These are phyloP conservation scores for Paracoccidioides brasiliensis DNA, from an alignment of 2,329 filamentous ascomycete species.

Conservation along the genomic window DNA sequence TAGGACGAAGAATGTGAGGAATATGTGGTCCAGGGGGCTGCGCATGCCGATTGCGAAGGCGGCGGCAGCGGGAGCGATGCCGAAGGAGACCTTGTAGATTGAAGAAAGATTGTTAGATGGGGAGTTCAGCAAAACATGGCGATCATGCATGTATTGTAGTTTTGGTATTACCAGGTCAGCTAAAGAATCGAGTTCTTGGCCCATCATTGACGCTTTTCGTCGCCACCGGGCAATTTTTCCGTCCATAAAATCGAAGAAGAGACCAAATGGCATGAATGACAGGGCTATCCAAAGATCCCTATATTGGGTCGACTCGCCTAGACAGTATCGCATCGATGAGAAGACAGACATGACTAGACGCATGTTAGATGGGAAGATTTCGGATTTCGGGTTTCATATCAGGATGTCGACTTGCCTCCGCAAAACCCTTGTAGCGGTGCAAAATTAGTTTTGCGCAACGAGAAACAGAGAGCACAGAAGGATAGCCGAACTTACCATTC, in stretches of 20 bases:
- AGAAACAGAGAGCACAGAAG: neutral
- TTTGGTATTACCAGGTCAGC: conserved; percentile 65
- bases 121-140: neutral
- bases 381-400: conserved; percentile 1
- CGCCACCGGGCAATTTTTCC: conserved; percentile 93
- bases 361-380: neutral
- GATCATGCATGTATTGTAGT: neutral
- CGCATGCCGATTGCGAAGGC: conserved; percentile 84
- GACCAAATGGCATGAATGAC: conserved; percentile 73
- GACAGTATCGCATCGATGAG: conserved; percentile 84
- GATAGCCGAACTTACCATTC: conserved; percentile 27
- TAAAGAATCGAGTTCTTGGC: conserved; percentile 89
- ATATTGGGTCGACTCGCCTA: conserved; percentile 53
- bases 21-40: conserved; percentile 67
- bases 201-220: conserved; percentile 94
- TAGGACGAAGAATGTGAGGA: conserved; percentile 78
- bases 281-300: conserved; percentile 70
- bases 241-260: conserved; percentile 98
- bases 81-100: conserved; percentile 69
- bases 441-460: conserved; percentile 2
- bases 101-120: neutral
- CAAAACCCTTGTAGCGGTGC: conserved; percentile 32
- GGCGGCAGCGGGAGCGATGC: conserved; percentile 72
- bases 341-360: conserved; percentile 75
- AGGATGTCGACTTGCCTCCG: conserved; percentile 27